Evolutionary conservation across 352 stramenopile species (phyloP).

Genomic region (Paralagenidium karlingii): DNA sequence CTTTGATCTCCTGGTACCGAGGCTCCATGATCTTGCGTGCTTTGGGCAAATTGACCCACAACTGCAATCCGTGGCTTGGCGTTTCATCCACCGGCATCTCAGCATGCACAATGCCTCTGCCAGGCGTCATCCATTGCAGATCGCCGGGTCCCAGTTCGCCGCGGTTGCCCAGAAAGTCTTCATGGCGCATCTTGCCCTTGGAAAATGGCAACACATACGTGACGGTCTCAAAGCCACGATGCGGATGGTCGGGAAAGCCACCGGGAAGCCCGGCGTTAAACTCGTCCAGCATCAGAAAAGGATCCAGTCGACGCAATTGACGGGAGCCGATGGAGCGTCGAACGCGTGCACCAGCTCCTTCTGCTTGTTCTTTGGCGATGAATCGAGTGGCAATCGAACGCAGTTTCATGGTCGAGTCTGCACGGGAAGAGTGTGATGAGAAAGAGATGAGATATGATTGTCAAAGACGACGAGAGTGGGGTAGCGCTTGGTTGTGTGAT

Average conservation of each 20-base stretch:
- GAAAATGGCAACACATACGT: slow-evolving; percentile 56
- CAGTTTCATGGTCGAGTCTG: too few relatives aligned
- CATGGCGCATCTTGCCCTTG: slow-evolving; percentile 61
- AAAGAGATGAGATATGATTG: too few relatives aligned
- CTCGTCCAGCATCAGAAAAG: slow-evolving; percentile 22
- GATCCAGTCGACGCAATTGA: slow-evolving; percentile 22
- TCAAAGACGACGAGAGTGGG: too few relatives aligned
- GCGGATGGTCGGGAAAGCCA: slow-evolving; percentile 75
- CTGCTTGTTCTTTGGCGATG: slow-evolving; percentile 27
- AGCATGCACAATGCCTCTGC: slow-evolving; percentile 29
- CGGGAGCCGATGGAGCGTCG: slow-evolving; percentile 33
- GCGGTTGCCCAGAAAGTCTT: slow-evolving; percentile 45
- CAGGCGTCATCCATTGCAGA: slow-evolving; percentile 27
- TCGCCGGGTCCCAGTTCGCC: slow-evolving; percentile 16
- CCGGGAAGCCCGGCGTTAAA: slow-evolving; percentile 19
- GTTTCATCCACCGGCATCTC: slow-evolving; percentile 25
- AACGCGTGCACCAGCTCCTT: slow-evolving; percentile 42
- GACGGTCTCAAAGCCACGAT: slow-evolving; percentile 82
- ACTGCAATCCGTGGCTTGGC: slow-evolving; percentile 24
- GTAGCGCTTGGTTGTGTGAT: too few relatives aligned
- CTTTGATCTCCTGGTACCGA: slow-evolving; percentile 33
- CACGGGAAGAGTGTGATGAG: too few relatives aligned
- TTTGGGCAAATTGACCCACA: slow-evolving; percentile 40
- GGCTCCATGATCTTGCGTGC: slow-evolving; percentile 32
- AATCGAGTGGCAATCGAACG: slow-evolving; percentile 37